Evolutionary conservation across 371 early-diverging fungal genomes (phyloP).

Genomic region (Mortierella sp.): DNA sequence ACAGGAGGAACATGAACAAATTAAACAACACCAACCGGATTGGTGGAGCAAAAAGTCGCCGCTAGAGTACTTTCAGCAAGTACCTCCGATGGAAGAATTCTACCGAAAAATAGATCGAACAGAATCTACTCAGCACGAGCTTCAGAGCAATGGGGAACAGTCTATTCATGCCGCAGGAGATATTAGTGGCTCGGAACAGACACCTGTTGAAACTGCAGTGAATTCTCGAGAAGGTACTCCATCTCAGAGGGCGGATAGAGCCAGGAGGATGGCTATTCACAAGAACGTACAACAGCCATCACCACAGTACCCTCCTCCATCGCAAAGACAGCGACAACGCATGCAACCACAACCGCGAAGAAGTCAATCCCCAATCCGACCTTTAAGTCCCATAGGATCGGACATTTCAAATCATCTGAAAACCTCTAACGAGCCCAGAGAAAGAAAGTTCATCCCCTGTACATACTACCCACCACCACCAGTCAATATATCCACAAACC

Average conservation of each 20-base stretch:
- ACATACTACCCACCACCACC: constrained; percentile 19
- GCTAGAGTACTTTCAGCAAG: constrained; percentile 33
- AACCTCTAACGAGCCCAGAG: neutral
- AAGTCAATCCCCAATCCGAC: neutral
- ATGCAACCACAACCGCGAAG: neutral
- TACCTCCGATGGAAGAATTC: constrained; percentile 21
- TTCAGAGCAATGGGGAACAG: neutral
- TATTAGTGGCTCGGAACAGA: neutral
- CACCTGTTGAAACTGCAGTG: too few species aligned
- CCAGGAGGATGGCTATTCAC: neutral
- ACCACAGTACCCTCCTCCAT: neutral
- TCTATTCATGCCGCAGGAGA: too few species aligned
- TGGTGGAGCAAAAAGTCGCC: constrained; percentile 30
- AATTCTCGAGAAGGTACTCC: neutral
- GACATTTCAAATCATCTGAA: neutral
- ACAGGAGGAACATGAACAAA: neutral
- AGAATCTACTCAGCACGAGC: neutral
- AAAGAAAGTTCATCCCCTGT: neutral
- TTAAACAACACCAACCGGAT: neutral
- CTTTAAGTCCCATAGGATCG: constrained; percentile 10
- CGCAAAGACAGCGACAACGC: constrained; percentile 2
- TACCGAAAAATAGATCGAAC: neutral
- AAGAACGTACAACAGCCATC: neutral
- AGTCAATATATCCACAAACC: neutral
- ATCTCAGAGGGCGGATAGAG: neutral